Evolutionary conservation across 2,329 filamentous ascomycete species (phyloP).

Genomic region (Colletotrichum chlorophyti): DNA sequence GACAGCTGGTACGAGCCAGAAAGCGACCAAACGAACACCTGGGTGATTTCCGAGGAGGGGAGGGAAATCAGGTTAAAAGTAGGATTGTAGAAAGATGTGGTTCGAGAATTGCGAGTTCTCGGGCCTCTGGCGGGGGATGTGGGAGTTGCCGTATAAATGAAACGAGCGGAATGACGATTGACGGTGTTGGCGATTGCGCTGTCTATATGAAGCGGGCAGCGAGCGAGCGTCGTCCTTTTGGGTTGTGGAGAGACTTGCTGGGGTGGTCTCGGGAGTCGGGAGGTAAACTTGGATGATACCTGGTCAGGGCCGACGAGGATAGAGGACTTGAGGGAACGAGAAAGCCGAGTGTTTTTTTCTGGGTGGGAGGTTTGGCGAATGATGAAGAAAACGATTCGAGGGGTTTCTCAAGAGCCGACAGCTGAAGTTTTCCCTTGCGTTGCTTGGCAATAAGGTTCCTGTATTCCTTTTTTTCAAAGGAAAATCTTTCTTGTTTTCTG

Average conservation of each 20-base stretch:
- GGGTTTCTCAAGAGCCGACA: slow-evolving; percentile 14
- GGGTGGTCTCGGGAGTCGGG: too few relatives aligned
- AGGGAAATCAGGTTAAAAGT: not conserved
- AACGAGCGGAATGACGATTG: slow-evolving; percentile 16
- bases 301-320: too few relatives aligned
- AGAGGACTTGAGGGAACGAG: not conserved
- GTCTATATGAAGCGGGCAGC: not conserved
- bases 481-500: not conserved
- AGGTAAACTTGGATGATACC: too few relatives aligned
- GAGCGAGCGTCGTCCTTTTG: slow-evolving; percentile 14
- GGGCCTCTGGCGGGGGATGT: not conserved
- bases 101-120: not conserved
- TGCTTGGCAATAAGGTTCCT: slow-evolving; percentile 17
- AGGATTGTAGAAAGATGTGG: too few relatives aligned
- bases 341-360: not conserved
- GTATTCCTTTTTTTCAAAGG: slow-evolving; percentile 12
- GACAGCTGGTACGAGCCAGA: too few relatives aligned
- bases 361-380: not conserved
- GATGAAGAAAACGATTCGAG: not conserved
- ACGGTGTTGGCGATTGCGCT: not conserved
- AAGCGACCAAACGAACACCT: too few relatives aligned
- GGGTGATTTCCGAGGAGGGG: too few relatives aligned
- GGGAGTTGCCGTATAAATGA: not conserved
- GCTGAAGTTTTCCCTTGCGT: slow-evolving; percentile 29
- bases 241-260: slow-evolving; percentile 10